These are phyloP conservation scores for Solanum piurae DNA, from an alignment of 257 asterid species.

Conservation along the genomic window DNA sequence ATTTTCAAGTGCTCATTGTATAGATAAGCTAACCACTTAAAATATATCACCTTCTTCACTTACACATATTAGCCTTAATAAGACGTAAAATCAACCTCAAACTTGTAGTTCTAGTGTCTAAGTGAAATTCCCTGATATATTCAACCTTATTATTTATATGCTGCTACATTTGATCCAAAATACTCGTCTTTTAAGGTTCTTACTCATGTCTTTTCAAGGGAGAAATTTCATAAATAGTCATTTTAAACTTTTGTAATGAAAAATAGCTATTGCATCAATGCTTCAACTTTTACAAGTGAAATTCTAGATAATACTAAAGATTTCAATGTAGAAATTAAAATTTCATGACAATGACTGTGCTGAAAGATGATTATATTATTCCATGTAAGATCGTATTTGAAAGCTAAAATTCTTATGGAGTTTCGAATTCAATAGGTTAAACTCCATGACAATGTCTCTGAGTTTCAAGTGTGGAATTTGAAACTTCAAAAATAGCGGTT, in stretches of 20 bases:
- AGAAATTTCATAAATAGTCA: not conserved
- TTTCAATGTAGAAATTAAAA: not conserved
- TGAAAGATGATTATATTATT: not conserved
- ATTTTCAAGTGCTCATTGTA: fast-evolving
- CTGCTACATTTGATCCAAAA: not conserved
- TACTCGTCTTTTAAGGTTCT: not conserved
- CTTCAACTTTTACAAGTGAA: not conserved
- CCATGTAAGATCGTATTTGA: not conserved
- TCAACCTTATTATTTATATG: not conserved
- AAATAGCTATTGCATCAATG: not conserved
- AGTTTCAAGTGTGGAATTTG: not conserved
- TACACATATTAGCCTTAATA: not conserved
- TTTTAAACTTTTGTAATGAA: not conserved
- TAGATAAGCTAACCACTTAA: not conserved
- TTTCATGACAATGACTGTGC: not conserved
- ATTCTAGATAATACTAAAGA: not conserved
- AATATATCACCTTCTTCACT: not conserved
- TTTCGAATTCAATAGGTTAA: not conserved
- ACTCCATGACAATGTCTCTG: not conserved
- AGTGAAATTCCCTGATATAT: not conserved
- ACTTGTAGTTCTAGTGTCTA: not conserved
- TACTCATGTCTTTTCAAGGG: not conserved
- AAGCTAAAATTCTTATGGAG: not conserved
- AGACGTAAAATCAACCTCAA: not conserved
- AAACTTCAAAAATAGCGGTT: not conserved